These are phyloP conservation scores for Phalaenopsis hybrid DNA, from an alignment of 116 monocot genomes.

Conservation along the genomic window DNA sequence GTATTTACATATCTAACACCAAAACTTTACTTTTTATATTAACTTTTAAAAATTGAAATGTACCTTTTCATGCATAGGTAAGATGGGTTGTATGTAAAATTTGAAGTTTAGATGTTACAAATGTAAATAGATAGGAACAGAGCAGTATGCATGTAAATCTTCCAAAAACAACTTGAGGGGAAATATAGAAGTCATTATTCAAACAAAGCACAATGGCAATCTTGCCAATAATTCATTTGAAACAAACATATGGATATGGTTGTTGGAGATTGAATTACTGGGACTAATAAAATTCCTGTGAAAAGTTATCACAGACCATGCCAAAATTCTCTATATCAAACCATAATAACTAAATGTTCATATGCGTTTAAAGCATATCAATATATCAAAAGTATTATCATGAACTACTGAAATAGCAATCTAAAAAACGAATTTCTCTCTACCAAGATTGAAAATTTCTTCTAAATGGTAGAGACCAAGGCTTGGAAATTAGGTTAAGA, in stretches of 20 bases:
- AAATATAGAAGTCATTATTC: background rate
- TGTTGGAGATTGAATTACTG: background rate
- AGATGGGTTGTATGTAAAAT: too few species aligned
- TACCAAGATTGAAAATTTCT: background rate
- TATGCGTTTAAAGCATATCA: background rate
- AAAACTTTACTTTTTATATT: too few species aligned
- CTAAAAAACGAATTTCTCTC: background rate
- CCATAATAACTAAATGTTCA: background rate
- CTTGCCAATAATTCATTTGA: background rate
- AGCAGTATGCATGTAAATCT: too few species aligned
- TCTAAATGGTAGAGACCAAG: background rate
- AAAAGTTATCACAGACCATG: background rate
- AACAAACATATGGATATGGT: background rate
- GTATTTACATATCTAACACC: too few species aligned
- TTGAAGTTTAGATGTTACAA: too few species aligned
- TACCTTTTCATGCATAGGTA: too few species aligned
- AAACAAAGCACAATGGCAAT: background rate
- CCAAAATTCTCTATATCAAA: background rate
- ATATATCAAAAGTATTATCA: background rate
- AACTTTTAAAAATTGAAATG: too few species aligned
- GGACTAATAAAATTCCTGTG: background rate
- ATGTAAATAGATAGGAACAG: too few species aligned
- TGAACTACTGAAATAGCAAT: background rate
- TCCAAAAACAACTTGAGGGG: background rate
- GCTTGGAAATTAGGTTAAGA: background rate